phyloP scores from a whole-genome alignment of 495 filamentous ascomycete genomes.

The Hypoxylon trugodes region DNA sequence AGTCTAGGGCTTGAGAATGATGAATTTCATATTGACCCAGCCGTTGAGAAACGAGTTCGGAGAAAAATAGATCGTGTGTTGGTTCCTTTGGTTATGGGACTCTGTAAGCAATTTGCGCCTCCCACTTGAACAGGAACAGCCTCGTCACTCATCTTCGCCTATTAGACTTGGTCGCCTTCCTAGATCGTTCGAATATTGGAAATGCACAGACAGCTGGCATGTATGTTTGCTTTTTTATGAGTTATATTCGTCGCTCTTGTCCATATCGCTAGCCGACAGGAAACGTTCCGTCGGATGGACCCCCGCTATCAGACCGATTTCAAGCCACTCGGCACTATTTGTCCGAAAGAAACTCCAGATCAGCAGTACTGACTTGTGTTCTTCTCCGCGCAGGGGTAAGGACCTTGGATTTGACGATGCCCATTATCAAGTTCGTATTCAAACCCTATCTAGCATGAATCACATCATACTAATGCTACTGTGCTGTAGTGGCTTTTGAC shows the following conservation, averaged over 20 bases:
- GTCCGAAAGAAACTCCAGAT: background rate
- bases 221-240: slow-evolving; percentile 20
- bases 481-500: slow-evolving; percentile 73
- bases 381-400: slow-evolving; percentile 28
- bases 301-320: background rate
- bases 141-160: slow-evolving; percentile 9
- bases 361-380: background rate
- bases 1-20: slow-evolving; percentile 3
- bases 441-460: too few relatives aligned
- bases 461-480: background rate
- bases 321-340: background rate
- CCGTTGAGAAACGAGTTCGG: slow-evolving; percentile 63
- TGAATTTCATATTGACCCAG: slow-evolving; percentile 54
- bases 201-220: slow-evolving; percentile 69
- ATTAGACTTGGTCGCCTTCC: slow-evolving; percentile 68
- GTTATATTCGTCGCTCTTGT: background rate
- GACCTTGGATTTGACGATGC: slow-evolving; percentile 51
- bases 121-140: background rate
- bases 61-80: slow-evolving; percentile 64
- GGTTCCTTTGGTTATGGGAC: slow-evolving; percentile 30
- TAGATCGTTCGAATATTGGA: slow-evolving; percentile 75
- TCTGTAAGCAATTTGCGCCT: slow-evolving; percentile 15
- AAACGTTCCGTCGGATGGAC: background rate
- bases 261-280: background rate
- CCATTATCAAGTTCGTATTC: slow-evolving; percentile 47